Base-by-base conservation (phyloP, 2,329 filamentous ascomycete genomes). In the Scytalidium sp. region DNA sequence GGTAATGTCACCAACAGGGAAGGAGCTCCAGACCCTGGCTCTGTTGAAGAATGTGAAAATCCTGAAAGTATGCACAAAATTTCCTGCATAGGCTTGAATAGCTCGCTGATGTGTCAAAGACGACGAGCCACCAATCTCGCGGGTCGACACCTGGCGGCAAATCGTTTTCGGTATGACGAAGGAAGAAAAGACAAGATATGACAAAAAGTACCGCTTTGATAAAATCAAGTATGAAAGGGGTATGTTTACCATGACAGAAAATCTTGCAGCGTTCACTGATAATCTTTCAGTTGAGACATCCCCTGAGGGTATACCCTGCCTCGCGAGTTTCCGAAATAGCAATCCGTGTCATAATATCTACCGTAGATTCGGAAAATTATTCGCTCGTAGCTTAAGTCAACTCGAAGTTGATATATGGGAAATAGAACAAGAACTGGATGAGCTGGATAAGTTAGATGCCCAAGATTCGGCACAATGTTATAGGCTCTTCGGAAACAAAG, bases 191-290 rank as follows among this genome's bases (percentile, higher is more conserved):
- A 13, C 46, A 15, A 19, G 41, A 23, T 23, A 21, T 13, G 23
- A 46, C 13, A 19, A 45, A 19, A 13, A 21, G 4, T 17, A 43
- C 11, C 20, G 43, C 15, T 49, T 43, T 40, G 39, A 49, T 19
- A 47, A 21, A 19, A n/a, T 53, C 13, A 25, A 32, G 22, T 47
- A 49, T 44, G 41, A 52, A 10, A 41, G 40, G 22, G 47, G 53
- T 51, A 29, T n/a, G 49, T 45, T 13, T 17, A 49, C 36, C n/a
- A 27, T 3, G 23, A 21, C 22, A 11, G 36, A 29, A 45, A 57
- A 20, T 54, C 42, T 46, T 36, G 9, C 44, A 7, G 11, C 3
- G 9, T 8, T 40, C 20, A 21, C 36, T 22, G 15, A 42, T 43
- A 22, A 19, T n/a, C 21, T 39, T 21, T 39, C 29, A 54, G 50